Evolutionary conservation across 768 basidiomycete genomes (phyloP).

Genomic region (Gymnopilus junonius): DNA sequence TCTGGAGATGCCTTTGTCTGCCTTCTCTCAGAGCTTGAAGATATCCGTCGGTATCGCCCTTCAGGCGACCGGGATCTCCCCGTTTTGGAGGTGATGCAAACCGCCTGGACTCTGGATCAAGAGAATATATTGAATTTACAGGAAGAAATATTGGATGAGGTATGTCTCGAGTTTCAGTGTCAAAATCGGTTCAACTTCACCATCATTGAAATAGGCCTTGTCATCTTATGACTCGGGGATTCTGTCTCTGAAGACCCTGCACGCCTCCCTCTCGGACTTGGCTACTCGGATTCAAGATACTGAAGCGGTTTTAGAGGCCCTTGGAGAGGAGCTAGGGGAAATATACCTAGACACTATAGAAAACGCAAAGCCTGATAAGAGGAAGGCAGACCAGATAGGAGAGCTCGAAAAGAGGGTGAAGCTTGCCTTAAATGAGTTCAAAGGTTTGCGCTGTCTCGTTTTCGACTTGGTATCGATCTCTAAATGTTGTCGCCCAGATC

Average conservation of each 20-base stretch:
- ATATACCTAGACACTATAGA: constrained; percentile 1
- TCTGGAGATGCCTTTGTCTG: neutral
- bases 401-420: constrained; percentile 15
- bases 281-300: constrained; percentile 18
- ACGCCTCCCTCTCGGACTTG: constrained; percentile 9
- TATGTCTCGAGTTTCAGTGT: neutral
- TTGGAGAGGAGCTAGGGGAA: constrained; percentile 27
- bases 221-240: constrained; percentile 8
- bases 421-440: constrained; percentile 12
- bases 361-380: neutral
- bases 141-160: constrained; percentile 18
- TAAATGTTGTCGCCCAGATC: constrained; percentile 6
- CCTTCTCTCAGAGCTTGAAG: constrained; percentile 11
- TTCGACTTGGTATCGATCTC: neutral
- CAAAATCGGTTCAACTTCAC: neutral
- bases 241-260: constrained; percentile 19
- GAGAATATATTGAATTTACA: constrained; percentile 12
- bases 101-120: constrained; percentile 26
- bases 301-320: constrained; percentile 25
- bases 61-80: neutral
- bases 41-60: neutral
- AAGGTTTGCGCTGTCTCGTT: constrained; percentile 9
- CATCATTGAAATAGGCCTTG: neutral
- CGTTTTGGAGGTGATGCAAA: constrained; percentile 7
- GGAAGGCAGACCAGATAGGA: neutral